Evolutionary conservation across 1,139 yeast genomes (phyloP), one percentile per base, ranked within the genome.

Genomic region (Candida sp.): DNA sequence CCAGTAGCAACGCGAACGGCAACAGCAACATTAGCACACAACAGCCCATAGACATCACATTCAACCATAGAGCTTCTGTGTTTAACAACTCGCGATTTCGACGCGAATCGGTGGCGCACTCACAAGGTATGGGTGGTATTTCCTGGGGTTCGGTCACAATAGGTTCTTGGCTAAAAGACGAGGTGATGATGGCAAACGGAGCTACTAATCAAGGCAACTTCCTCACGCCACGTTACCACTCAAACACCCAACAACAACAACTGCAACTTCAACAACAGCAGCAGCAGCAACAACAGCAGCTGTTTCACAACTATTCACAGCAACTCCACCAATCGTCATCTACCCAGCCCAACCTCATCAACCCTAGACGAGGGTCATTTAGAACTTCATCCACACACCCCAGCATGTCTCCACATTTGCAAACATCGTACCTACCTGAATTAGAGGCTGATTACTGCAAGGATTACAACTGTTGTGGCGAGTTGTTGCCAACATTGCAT

Each of bases 121-220:
- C 97, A 3, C 97, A 91, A 67, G 98, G 98, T 7, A 90, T 93
- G 86, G 98, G 98, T 41, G 98, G 98, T 48, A 90, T 94, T 37
- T 88, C 96, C n/a, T 94, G 98, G 97, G 98, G 98, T 27, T 92
- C 96, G 2, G 85, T 92, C 53, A 88, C 96, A 26, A 93, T 94
- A 43, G 98, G 98, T 8, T 87, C 96, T 25, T 94, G 98, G 98
- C 77, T 94, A 39, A 89, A 92, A 66, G 98, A 94, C 66, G 99
- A 94, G 68, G 96, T 90, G 37, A 80, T 83, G 81, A 75, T 73
- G 83, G 69, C 78, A 49, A 72, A 65, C 52, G 61, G 53, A 47
- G 32, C 17, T 8, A 34, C 31, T 37, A 48, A 37, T 40, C 32
- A 33, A 26, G 31, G 42, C 8, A 52, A 52, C 33, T 48, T 44